Conservation (phyloP, 202 grass and related monocot species). For the Musa balbisiana region DNA sequence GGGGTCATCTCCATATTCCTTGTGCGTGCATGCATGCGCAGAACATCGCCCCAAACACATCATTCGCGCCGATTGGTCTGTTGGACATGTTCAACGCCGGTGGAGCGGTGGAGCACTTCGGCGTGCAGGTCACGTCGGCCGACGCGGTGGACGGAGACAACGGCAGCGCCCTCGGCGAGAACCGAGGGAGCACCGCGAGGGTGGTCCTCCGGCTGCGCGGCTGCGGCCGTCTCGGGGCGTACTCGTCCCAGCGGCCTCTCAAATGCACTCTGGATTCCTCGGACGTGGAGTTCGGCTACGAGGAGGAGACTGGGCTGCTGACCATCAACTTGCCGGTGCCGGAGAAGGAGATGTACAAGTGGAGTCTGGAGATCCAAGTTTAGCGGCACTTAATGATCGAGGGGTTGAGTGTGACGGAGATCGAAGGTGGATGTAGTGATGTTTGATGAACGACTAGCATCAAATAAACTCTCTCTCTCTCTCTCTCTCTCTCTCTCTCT, state of each 20-base stretch:
- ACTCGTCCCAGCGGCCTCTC: slow-evolving; percentile 47
- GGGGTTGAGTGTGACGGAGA: no score
- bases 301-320: background rate
- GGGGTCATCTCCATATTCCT: background rate
- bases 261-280: slow-evolving; percentile 41
- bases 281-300: slow-evolving; percentile 42
- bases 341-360: slow-evolving; percentile 49
- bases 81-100: slow-evolving; percentile 83
- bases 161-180: background rate
- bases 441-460: no score
- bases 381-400: background rate
- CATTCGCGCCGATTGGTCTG: slow-evolving; percentile 49
- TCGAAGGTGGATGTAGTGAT: no score
- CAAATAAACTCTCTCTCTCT: no score
- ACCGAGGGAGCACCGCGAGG: background rate
- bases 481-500: no score
- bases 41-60: slow-evolving; percentile 9
- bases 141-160: background rate
- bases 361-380: slow-evolving; percentile 40
- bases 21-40: background rate
- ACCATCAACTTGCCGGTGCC: slow-evolving; percentile 43
- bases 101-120: slow-evolving; percentile 59
- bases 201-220: slow-evolving; percentile 49
- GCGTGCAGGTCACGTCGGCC: slow-evolving; percentile 1
- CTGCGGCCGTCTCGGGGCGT: slow-evolving; percentile 58